Evolutionary conservation across 1,284 basidiomycete species (phyloP), one percentile per base, ranked within the genome.

Genomic region (Testicularia cyperi): DNA sequence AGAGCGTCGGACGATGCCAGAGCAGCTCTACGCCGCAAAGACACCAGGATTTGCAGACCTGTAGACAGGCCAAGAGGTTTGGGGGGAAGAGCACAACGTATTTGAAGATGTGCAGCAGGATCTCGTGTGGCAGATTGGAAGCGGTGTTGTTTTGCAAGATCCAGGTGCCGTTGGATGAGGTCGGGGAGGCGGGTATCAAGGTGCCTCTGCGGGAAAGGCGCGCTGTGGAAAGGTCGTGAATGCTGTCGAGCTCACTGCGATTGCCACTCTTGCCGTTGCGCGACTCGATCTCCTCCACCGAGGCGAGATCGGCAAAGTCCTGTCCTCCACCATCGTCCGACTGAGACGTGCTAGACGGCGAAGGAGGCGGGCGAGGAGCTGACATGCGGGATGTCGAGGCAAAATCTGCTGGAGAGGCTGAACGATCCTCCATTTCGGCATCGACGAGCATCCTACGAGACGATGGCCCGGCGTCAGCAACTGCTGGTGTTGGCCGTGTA

Each of bases 1-100:
- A 81, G 73, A 94, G 86, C 43, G 82, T 81, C 14, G 94, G 92
- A 67, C 90, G 88, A 77, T 92, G 88, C 94, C 94, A 99, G 16
- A 98, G 82, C 15, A 97, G 82, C 77, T 96, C 91, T 42, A 94
- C 91, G 7, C 90, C 86, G 77, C 91, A 94, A 70, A 92, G 86
- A 80, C 92, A 96, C 92, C 95, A 98, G 12, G 86, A 82, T 46
- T 89, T 86, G 26, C 87, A 92, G 24, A 97, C 92, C 44, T 88
- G 84, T 28, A 77, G 44, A 32, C 69, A 74, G 30, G 63, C 37
- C 25, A 52, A 64, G 47, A 95, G 81, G 36, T 85, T 83, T 54
- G 82, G 81, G 61, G 87, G 84, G 29, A 95, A 81, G 18, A 85
- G 80, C 49, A 88, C 84, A 10, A 98, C 81, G 64, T 91, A 85